A percentile compares a stretch with the other conserved stretches of the same genome.
Evolutionary conservation across 148 eudicot genomes (phyloP).

Genomic region (Linanthus parryae): DNA sequence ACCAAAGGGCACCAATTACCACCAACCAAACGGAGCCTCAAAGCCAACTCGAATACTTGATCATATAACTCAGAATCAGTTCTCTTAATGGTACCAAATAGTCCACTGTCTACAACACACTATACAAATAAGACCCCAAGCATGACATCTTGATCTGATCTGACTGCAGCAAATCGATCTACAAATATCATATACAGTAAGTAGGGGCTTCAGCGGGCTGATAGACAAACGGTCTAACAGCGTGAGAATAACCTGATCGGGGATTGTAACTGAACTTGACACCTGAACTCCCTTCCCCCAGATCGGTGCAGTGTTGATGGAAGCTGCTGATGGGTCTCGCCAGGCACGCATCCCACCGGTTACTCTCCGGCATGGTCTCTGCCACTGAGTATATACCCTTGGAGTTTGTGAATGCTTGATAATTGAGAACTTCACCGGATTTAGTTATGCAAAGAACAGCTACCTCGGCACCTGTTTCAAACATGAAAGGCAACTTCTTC

Average conservation of each 20-base stretch:
- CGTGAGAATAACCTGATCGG: slow-evolving; percentile 68
- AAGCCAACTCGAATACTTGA: no score
- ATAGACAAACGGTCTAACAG: slow-evolving; percentile 80
- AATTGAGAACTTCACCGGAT: slow-evolving; percentile 90
- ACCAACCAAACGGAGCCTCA: no score
- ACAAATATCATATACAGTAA: slow-evolving; percentile 31
- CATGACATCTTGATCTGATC: no score
- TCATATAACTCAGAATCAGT: no score
- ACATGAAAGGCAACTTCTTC: no score
- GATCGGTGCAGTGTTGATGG: slow-evolving; percentile 69
- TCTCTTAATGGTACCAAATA: no score
- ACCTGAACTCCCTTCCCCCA: slow-evolving; percentile 52
- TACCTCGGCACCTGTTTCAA: slow-evolving; percentile 88
- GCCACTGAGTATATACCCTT: slow-evolving; percentile 88
- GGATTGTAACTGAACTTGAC: slow-evolving; percentile 76
- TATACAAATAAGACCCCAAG: no score
- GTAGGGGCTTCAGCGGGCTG: slow-evolving; percentile 41
- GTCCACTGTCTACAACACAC: no score
- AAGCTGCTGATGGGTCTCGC: slow-evolving; percentile 97
- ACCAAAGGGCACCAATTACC: no score
- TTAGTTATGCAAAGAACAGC: slow-evolving; percentile 98
- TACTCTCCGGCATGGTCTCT: slow-evolving; percentile 96
- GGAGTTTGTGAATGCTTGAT: slow-evolving; percentile 87
- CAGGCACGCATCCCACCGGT: slow-evolving; percentile 90
- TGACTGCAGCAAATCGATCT: not conserved